These are phyloP conservation scores for Linnemannia schmuckeri DNA, from an alignment of 192 early-diverging fungal species.

Conservation along the genomic window DNA sequence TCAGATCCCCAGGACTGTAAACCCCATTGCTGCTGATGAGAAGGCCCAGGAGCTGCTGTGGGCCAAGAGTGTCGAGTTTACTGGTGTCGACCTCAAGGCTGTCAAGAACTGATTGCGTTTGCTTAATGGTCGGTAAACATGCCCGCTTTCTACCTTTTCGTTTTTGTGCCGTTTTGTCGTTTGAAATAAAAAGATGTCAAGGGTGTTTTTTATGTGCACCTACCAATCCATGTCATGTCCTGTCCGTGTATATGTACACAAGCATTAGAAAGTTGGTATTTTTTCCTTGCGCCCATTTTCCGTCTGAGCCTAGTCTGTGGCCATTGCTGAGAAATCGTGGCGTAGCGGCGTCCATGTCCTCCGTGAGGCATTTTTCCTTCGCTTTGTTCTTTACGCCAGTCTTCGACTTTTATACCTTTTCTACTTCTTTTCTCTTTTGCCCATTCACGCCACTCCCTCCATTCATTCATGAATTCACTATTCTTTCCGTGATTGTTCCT, in stretches of 20 bases:
- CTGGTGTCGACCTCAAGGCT: conserved; percentile 30
- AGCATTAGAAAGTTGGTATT: no score
- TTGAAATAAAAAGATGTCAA: no score
- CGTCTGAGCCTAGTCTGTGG: background rate
- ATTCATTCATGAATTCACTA: background rate
- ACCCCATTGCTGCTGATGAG: conserved; percentile 30
- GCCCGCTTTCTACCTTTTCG: background rate
- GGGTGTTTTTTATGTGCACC: background rate
- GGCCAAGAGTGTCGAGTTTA: conserved; percentile 54
- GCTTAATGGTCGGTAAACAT: no score
- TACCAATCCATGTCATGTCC: background rate
- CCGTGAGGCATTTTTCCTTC: no score
- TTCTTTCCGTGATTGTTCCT: background rate
- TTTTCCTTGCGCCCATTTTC: background rate
- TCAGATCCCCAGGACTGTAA: conserved; percentile 35
- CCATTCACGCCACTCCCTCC: background rate
- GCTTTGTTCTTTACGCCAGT: background rate
- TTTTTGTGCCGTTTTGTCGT: no score
- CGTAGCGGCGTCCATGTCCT: no score
- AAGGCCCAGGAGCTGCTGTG: conserved; percentile 42
- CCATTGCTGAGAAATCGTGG: no score
- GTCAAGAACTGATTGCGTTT: background rate
- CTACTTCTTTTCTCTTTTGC: background rate
- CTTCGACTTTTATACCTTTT: background rate
- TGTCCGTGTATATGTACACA: no score